phyloP scores from a whole-genome alignment of 192 early-diverging fungal genomes.

The Coemansia sp. region DNA sequence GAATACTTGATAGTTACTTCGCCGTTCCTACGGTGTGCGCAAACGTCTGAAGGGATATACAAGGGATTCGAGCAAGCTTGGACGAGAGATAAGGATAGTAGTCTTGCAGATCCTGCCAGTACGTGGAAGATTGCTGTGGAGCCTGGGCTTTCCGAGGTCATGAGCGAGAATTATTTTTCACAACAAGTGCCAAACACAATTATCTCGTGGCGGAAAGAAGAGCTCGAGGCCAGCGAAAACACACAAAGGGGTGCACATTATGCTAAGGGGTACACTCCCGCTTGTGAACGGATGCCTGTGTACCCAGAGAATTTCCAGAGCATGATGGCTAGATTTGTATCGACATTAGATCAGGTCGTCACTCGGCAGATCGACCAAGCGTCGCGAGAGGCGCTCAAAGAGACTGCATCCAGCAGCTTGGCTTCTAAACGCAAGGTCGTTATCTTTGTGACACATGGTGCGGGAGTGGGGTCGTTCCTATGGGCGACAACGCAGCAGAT shows the following conservation, averaged over 20 bases:
- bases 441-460: slow-evolving; percentile 51
- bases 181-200: slow-evolving; percentile 30
- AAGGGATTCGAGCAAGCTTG: slow-evolving; percentile 20
- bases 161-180: slow-evolving; percentile 45
- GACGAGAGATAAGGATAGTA: background rate
- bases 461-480: slow-evolving; percentile 34
- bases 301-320: slow-evolving; percentile 47
- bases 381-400: background rate
- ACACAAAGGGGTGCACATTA: background rate
- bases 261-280: slow-evolving; percentile 10
- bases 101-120: background rate
- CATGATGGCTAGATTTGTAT: slow-evolving; percentile 48
- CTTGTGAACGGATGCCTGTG: slow-evolving; percentile 14
- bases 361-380: slow-evolving; percentile 7
- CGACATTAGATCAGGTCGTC: slow-evolving; percentile 26
- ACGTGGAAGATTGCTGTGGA: slow-evolving; percentile 31
- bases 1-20: slow-evolving; percentile 40
- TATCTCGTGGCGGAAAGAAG: slow-evolving; percentile 9
- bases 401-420: background rate
- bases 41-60: slow-evolving; percentile 32
- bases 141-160: slow-evolving; percentile 47
- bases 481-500: slow-evolving; percentile 44
- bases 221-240: slow-evolving; percentile 4
- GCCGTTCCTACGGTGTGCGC: slow-evolving; percentile 49
- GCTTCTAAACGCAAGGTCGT: slow-evolving; percentile 15